These are phyloP conservation scores for Trichomonascus vanleenenianus DNA, from an alignment of 805 yeast species.

Conservation along the genomic window DNA sequence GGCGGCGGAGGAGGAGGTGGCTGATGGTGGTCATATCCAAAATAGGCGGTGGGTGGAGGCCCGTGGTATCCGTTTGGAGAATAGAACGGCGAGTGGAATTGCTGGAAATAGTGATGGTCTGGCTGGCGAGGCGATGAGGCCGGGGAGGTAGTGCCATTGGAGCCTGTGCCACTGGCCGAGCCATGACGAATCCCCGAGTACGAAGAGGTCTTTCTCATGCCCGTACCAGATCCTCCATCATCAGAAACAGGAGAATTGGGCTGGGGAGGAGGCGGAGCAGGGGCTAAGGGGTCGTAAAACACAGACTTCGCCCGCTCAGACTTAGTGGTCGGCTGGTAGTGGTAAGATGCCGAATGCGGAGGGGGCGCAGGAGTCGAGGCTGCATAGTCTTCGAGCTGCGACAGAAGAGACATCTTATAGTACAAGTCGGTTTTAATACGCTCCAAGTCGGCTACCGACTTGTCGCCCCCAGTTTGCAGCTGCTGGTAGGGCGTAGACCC, in stretches of 20 bases:
- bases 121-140: background rate
- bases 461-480: background rate
- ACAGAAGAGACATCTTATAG: background rate
- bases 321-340: slow-evolving; percentile 3
- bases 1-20: slow-evolving; percentile 2
- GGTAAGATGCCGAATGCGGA: background rate
- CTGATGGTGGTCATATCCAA: background rate
- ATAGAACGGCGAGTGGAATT: slow-evolving; percentile 1
- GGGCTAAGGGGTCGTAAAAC: slow-evolving; percentile 17
- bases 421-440: slow-evolving; percentile 4
- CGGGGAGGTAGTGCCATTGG: background rate
- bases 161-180: background rate
- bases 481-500: background rate
- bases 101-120: background rate
- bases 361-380: slow-evolving; percentile 2
- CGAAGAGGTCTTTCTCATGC: background rate
- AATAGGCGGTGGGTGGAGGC: background rate
- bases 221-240: background rate
- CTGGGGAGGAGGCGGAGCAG: slow-evolving; percentile 7
- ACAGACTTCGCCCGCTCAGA: slow-evolving; percentile 18
- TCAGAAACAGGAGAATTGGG: background rate
- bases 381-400: slow-evolving; percentile 5
- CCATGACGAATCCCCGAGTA: background rate
- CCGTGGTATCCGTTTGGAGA: background rate
- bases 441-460: background rate